Base-by-base conservation (phyloP, 1,284 basidiomycete species). In the Austroboletus novae-zelandiae region DNA sequence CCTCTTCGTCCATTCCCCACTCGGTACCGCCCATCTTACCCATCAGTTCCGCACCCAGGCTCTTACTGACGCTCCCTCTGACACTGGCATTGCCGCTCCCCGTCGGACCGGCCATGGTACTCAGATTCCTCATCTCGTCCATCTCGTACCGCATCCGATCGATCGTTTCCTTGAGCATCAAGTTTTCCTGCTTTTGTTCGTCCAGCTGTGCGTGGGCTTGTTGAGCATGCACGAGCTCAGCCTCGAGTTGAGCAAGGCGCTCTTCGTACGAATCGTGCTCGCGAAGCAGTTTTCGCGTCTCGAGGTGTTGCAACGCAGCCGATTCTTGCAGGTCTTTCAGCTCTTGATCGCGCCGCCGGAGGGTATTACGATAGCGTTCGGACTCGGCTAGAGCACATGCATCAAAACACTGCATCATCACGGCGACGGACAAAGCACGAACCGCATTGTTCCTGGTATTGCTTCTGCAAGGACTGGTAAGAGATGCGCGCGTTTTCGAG, bases 161-260 rank as follows among this genome's bases (percentile, higher is more conserved):
- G 58, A 96, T 95, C 0, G 93, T 95, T 74, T 96, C 93, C 65
- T 94, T 94, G 54, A 95, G 76, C 64, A 90, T 72, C 56, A 94
- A 64, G 61, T 95, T 96, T 74, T 95, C 91, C 61, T 91, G 89
- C 71, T 94, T 94, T 72, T 95, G 92, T 57, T 87, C 86, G 50
- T 94, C 90, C 32, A 95, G 78, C 52, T 84, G 78, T 0, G 73
- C 75, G 48, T 89, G 83, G 0, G 87, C 83, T 55, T 83, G 79
- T 42, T 86, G 81, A 2, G 90, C 88, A 17, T 80, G 59, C 2
- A 64, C 65, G 3, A 95, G 75, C 53, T 94, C 90, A 7, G 67
- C 59, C 60, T 92, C 86, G 25, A 94, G 77, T 9, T 76, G 67
- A 8, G 72, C 67, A 47, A 89, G 77, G 17, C 83, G 81, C 11